Conservation (phyloP, 352 stramenopile genomes). For the Globisporangium spinosum region DNA sequence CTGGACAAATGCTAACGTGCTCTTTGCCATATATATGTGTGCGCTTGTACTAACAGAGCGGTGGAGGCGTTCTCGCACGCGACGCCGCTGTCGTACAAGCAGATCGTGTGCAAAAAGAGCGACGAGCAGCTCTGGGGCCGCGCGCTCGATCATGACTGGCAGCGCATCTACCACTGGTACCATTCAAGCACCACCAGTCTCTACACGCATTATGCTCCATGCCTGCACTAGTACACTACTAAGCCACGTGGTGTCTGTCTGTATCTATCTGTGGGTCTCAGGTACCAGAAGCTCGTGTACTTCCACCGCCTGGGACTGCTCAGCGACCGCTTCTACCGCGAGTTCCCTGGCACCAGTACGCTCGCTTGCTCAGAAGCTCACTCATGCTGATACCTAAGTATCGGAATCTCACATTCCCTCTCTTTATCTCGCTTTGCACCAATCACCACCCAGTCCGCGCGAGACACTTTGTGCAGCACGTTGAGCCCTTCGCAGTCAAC, state of each 20-base stretch:
- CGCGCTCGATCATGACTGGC: slow-evolving; percentile 58
- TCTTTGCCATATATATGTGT: neutral
- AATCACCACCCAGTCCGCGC: slow-evolving; percentile 30
- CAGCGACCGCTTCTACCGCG: slow-evolving; percentile 55
- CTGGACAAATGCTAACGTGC: too few relatives aligned
- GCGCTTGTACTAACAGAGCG: slow-evolving; percentile 21
- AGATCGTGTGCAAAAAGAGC: slow-evolving; percentile 44
- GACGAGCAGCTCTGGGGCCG: slow-evolving; percentile 45
- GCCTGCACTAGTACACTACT: too few relatives aligned
- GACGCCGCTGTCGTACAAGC: slow-evolving; percentile 28
- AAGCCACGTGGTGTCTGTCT: neutral
- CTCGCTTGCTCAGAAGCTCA: neutral
- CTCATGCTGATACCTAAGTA: neutral
- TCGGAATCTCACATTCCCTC: neutral
- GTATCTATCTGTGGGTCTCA: slow-evolving; percentile 7
- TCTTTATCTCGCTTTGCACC: neutral
- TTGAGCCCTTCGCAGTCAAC: slow-evolving; percentile 60
- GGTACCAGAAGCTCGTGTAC: slow-evolving; percentile 73
- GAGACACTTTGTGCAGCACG: slow-evolving; percentile 56
- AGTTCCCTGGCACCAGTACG: slow-evolving; percentile 57
- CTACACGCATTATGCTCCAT: too few relatives aligned
- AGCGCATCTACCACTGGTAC: slow-evolving; percentile 61
- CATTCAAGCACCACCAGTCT: neutral
- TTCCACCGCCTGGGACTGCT: slow-evolving; percentile 69
- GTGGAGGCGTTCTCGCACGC: slow-evolving; percentile 55